Percentiles rank a stretch among this genome's conserved stretches.
Evolutionary conservation across 2,329 filamentous ascomycete species (phyloP).

Genomic region (Cladosporium sp.): DNA sequence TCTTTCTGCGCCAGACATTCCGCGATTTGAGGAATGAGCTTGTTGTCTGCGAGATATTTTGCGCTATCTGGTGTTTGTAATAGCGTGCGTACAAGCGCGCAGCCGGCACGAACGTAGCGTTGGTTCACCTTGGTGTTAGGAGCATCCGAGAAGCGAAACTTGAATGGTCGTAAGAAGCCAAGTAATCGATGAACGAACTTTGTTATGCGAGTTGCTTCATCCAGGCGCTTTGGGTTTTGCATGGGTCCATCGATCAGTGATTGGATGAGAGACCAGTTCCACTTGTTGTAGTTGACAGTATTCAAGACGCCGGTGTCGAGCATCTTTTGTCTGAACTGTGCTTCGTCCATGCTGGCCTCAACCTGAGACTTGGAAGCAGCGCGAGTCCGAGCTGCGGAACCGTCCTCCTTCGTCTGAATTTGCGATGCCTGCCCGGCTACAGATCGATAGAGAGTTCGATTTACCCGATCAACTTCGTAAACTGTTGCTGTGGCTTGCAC

Average conservation of each 20-base stretch:
- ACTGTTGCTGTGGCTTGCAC: conserved; percentile 84
- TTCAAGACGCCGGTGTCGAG: conserved; percentile 80
- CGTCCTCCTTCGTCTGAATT: conserved; percentile 19
- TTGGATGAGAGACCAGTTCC: conserved; percentile 93
- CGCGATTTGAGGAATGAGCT: conserved; percentile 84
- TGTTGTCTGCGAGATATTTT: conserved; percentile 82
- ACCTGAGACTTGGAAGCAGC: conserved; percentile 50
- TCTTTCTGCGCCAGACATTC: conserved; percentile 95
- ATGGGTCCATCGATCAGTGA: conserved; percentile 89
- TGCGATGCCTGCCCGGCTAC: conserved; percentile 36
- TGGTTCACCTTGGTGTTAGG: conserved; percentile 89
- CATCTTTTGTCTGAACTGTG: conserved; percentile 55
- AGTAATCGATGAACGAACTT: conserved; percentile 94
- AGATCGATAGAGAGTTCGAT: conserved; percentile 81
- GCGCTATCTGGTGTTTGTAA: conserved; percentile 80
- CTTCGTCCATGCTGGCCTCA: conserved; percentile 56
- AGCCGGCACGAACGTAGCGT: conserved; percentile 86
- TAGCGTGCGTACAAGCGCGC: conserved; percentile 77
- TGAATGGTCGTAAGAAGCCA: conserved; percentile 94
- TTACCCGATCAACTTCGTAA: conserved; percentile 97
- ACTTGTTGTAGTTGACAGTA: conserved; percentile 86
- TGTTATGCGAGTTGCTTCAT: conserved; percentile 88
- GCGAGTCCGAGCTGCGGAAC: conserved; percentile 35
- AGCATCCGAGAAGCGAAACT: conserved; percentile 86
- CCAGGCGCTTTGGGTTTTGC: conserved; percentile 81